Evolutionary conservation across 768 basidiomycete genomes (phyloP).

Genomic region (Leccinum truebloodii): DNA sequence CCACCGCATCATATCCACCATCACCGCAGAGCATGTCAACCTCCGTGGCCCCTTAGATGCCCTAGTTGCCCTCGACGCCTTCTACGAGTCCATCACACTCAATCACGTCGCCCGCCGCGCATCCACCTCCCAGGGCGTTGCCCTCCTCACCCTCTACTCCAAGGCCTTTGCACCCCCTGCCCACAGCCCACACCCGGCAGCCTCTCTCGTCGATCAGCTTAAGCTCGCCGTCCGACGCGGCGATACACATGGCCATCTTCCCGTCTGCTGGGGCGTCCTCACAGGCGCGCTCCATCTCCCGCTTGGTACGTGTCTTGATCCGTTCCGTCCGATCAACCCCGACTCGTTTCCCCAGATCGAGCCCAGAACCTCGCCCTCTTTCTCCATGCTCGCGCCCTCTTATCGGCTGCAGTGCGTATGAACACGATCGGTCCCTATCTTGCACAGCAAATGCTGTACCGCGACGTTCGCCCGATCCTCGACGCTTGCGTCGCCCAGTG

Average conservation of each 20-base stretch:
- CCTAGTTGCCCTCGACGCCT: slow-evolving; percentile 62
- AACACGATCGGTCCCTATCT: slow-evolving; percentile 93
- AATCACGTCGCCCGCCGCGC: slow-evolving; percentile 89
- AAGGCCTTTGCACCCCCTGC: slow-evolving; percentile 60
- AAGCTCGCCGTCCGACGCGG: slow-evolving; percentile 69
- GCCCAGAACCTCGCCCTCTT: slow-evolving; percentile 89
- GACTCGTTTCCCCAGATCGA: slow-evolving; percentile 53
- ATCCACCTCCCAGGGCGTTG: slow-evolving; percentile 89
- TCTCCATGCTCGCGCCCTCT: slow-evolving; percentile 84
- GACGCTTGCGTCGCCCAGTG: slow-evolving; percentile 50
- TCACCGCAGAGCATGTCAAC: slow-evolving; percentile 13
- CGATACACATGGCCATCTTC: slow-evolving; percentile 77
- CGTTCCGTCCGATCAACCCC: background rate
- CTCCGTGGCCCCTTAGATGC: slow-evolving; percentile 36
- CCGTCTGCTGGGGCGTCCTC: slow-evolving; percentile 88
- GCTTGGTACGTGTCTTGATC: slow-evolving; percentile 49
- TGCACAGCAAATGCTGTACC: slow-evolving; percentile 84
- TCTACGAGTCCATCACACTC: slow-evolving; percentile 84
- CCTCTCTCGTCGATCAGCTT: slow-evolving; percentile 59
- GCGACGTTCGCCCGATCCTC: slow-evolving; percentile 68
- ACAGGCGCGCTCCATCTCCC: slow-evolving; percentile 74
- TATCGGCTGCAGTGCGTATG: slow-evolving; percentile 90
- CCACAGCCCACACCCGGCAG: slow-evolving; percentile 14
- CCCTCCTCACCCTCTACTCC: slow-evolving; percentile 84
- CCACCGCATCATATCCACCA: slow-evolving; percentile 40